Percentiles rank a stretch among this genome's conserved stretches.
Evolutionary conservation across 2,329 filamentous ascomycete species (phyloP).

Genomic region (Paecilomyces niveus): DNA sequence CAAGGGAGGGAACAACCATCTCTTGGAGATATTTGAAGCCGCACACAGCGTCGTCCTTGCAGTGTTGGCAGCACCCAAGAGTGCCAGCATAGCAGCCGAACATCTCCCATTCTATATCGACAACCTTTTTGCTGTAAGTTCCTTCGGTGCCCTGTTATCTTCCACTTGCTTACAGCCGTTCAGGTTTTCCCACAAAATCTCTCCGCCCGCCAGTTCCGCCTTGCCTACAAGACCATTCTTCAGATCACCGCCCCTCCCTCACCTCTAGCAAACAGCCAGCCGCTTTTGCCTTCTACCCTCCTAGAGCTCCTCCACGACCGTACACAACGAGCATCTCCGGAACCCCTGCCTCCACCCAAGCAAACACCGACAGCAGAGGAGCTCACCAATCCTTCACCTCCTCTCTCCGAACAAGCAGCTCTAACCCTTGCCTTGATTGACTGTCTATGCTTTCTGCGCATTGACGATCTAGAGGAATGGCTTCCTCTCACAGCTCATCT

Average conservation of each 20-base stretch:
- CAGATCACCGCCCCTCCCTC: constrained; percentile 76
- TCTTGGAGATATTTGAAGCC: constrained; percentile 74
- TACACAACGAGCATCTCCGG: constrained; percentile 48
- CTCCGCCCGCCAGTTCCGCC: constrained; percentile 75
- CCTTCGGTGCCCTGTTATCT: neutral
- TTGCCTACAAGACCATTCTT: constrained; percentile 80
- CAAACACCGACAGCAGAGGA: constrained; percentile 26
- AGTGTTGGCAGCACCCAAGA: constrained; percentile 72
- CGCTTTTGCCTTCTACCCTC: constrained; percentile 70
- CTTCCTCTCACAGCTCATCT: constrained; percentile 63
- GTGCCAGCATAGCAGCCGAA: constrained; percentile 60
- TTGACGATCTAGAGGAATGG: constrained; percentile 71
- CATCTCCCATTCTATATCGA: constrained; percentile 80
- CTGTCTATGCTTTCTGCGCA: constrained; percentile 64
- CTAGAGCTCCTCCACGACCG: constrained; percentile 70
- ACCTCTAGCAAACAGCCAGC: constrained; percentile 63
- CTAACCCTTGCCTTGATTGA: constrained; percentile 73
- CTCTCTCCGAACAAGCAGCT: constrained; percentile 66
- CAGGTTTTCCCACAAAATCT: constrained; percentile 69
- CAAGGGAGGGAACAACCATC: constrained; percentile 48
- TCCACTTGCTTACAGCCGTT: neutral
- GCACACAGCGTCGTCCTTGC: constrained; percentile 78
- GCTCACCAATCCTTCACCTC: constrained; percentile 23
- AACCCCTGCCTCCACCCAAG: constrained; percentile 38
- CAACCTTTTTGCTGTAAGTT: constrained; percentile 58